These are phyloP conservation scores for Venturiaceae sp. DNA, from an alignment of 2,329 filamentous ascomycete species.

Conservation along the genomic window DNA sequence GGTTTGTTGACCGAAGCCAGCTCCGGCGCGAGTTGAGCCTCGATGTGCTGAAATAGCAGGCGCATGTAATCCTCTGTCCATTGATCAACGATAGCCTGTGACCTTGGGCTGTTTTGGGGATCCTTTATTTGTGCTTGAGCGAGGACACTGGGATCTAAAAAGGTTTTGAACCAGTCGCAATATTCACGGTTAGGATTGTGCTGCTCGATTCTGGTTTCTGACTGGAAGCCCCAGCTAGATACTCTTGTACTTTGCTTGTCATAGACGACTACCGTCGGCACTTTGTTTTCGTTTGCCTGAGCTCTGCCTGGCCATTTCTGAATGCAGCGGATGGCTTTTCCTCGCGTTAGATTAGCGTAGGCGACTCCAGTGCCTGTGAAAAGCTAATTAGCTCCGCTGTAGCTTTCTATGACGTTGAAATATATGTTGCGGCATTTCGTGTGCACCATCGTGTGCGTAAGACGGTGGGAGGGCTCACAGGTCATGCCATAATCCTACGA, in stretches of 20 bases:
- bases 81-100: slow-evolving; percentile 32
- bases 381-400: too few species aligned
- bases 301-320: slow-evolving; percentile 46
- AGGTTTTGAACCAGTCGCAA: slow-evolving; percentile 48
- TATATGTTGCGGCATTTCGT: too few species aligned
- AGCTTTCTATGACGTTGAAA: too few species aligned
- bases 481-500: slow-evolving; percentile 25
- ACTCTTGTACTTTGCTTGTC: slow-evolving; percentile 26
- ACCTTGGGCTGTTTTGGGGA: slow-evolving; percentile 32
- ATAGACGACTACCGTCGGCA: slow-evolving; percentile 43
- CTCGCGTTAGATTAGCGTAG: slow-evolving; percentile 25
- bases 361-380: slow-evolving; percentile 25
- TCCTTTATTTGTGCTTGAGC: slow-evolving; percentile 32
- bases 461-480: slow-evolving; percentile 15
- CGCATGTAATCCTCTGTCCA: slow-evolving; percentile 41
- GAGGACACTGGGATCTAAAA: slow-evolving; percentile 38
- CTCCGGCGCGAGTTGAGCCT: slow-evolving; percentile 24
- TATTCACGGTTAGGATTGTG: slow-evolving; percentile 33
- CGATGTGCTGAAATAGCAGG: slow-evolving; percentile 40
- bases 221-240: slow-evolving; percentile 45
- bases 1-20: slow-evolving; percentile 28
- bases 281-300: slow-evolving; percentile 45
- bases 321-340: slow-evolving; percentile 22
- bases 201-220: slow-evolving; percentile 24
- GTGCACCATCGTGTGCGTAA: too few species aligned